These are phyloP conservation scores for Crithidia expoeki DNA, from an alignment of 208 protist genomes.

Conservation along the genomic window DNA sequence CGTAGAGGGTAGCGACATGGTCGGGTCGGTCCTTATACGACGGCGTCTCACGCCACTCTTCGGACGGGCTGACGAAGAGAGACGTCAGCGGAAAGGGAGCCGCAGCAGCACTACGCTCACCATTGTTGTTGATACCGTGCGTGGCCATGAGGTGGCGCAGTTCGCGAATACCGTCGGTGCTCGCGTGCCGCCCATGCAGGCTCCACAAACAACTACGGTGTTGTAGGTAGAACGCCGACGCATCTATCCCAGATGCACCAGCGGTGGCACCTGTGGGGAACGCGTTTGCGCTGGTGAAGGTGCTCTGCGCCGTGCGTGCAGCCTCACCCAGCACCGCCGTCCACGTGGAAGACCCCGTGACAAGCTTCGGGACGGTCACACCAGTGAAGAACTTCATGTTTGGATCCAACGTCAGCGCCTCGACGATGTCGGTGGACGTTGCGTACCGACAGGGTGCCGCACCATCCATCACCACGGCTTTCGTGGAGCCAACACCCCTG, in stretches of 20 bases:
- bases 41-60: constrained; percentile 23
- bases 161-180: constrained; percentile 49
- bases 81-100: constrained; percentile 42
- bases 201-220: constrained; percentile 55
- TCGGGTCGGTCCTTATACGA: constrained; percentile 20
- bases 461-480: background rate
- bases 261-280: background rate
- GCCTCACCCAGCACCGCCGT: constrained; percentile 46
- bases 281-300: constrained; percentile 28
- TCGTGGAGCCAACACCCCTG: background rate
- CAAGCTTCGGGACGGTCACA: constrained; percentile 23
- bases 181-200: constrained; percentile 47
- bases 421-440: constrained; percentile 48
- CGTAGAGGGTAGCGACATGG: constrained; percentile 59
- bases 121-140: background rate
- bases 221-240: constrained; percentile 30
- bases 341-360: constrained; percentile 28
- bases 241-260: background rate
- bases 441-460: constrained; percentile 27
- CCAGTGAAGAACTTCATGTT: constrained; percentile 79
- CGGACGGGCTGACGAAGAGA: constrained; percentile 42
- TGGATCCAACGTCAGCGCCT: constrained; percentile 67
- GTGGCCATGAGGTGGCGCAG: constrained; percentile 50
- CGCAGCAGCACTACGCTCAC: background rate
- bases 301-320: constrained; percentile 23